A percentile compares a stretch with the other conserved stretches of the same genome.
Conservation (phyloP, 169 alveolate genomes). For the Plasmodium vivax region DNA sequence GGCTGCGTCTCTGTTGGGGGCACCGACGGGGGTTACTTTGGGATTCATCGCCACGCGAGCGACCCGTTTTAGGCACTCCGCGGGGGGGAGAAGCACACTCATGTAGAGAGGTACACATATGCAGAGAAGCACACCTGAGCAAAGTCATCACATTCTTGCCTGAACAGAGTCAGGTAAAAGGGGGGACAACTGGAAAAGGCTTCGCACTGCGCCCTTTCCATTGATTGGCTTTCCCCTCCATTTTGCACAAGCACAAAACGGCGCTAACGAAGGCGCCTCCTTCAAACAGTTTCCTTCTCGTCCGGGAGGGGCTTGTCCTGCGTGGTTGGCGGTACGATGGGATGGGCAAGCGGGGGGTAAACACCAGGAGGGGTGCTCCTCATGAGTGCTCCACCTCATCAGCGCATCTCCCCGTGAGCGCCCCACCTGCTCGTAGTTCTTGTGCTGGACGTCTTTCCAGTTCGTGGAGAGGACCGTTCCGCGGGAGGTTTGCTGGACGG, state of each 20-base stretch:
- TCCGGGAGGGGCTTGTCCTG: background rate
- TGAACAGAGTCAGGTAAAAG: background rate
- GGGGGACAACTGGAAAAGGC: background rate
- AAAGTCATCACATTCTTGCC: background rate
- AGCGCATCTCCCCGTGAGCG: background rate
- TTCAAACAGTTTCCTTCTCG: background rate
- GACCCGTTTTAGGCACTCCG: background rate
- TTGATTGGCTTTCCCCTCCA: background rate
- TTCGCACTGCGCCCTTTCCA: background rate
- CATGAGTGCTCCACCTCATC: background rate
- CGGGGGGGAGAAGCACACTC: background rate
- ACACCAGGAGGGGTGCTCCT: background rate
- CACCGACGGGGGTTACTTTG: background rate
- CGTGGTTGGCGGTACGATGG: background rate
- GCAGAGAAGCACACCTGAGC: background rate
- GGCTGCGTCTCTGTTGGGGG: background rate
- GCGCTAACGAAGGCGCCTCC: background rate
- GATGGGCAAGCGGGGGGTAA: background rate
- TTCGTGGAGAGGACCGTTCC: slow-evolving; percentile 61
- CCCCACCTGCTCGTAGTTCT: slow-evolving; percentile 36
- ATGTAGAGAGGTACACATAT: background rate
- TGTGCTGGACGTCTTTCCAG: slow-evolving; percentile 60
- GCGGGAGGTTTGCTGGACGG: slow-evolving; percentile 36
- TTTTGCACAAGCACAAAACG: background rate
- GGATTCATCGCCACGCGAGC: background rate